Conservation (phyloP, 2,329 filamentous ascomycete species). For the Neocucurbitaria cava region DNA sequence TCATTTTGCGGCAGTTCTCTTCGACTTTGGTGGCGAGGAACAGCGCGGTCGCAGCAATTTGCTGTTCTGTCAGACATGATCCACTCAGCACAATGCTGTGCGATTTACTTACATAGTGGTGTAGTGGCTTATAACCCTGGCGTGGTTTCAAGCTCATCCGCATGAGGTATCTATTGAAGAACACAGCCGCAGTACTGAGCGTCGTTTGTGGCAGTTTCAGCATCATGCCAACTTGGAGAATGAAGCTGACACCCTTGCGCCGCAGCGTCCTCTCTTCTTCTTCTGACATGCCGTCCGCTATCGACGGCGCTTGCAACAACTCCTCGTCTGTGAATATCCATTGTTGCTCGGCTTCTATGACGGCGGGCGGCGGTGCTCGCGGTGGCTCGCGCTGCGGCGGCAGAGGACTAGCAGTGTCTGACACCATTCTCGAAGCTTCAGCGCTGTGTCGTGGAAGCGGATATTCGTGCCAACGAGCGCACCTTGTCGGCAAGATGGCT, state of each 20-base stretch:
- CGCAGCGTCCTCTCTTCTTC: constrained; percentile 81
- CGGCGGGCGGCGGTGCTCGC: constrained; percentile 52
- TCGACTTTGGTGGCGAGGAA: constrained; percentile 98
- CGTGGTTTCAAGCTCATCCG: constrained; percentile 79
- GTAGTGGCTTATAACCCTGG: constrained; percentile 71
- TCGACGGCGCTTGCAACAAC: constrained; percentile 80
- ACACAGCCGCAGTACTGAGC: constrained; percentile 88
- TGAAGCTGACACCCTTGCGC: constrained; percentile 95
- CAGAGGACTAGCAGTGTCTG: constrained; percentile 26
- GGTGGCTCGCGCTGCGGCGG: constrained; percentile 41
- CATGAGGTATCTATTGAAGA: constrained; percentile 97
- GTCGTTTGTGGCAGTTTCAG: constrained; percentile 92
- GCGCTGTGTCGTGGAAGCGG: neutral
- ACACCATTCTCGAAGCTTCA: constrained; percentile 34
- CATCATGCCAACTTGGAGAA: constrained; percentile 90
- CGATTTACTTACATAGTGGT: constrained; percentile 74
- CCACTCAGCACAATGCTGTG: neutral
- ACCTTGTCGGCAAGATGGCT: neutral
- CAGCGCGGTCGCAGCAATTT: constrained; percentile 87
- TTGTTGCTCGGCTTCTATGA: constrained; percentile 69
- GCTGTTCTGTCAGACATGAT: constrained; percentile 47
- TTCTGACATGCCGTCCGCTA: constrained; percentile 78
- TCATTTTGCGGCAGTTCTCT: constrained; percentile 95
- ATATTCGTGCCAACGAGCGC: neutral
- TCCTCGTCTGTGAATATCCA: constrained; percentile 92